Evolutionary conservation across 73 alveolate species (phyloP).

Genomic region (Uronychia binucleata): DNA sequence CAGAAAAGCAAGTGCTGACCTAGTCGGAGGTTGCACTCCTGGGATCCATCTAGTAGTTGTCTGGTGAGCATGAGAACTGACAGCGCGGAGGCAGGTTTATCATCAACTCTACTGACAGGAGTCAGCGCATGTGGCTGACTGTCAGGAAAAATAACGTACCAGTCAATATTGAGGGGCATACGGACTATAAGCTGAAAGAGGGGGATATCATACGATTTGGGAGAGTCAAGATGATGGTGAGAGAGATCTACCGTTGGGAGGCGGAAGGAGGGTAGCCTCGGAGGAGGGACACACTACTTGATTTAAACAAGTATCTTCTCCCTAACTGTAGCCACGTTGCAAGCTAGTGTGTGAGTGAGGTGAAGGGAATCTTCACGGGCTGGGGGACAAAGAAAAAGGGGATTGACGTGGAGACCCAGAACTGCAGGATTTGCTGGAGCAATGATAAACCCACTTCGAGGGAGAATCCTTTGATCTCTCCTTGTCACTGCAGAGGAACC

Average conservation of each 20-base stretch:
- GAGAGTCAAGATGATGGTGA: not conserved
- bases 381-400: not conserved
- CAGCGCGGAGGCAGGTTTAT: not conserved
- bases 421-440: conserved; percentile 50
- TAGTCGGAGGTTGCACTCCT: not conserved
- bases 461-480: conserved; percentile 46
- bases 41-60: not conserved
- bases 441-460: conserved; percentile 19
- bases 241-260: not conserved
- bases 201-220: not conserved
- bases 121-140: not conserved
- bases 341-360: not conserved
- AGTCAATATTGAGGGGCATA: not conserved
- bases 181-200: not conserved
- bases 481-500: conserved; percentile 57
- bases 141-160: not conserved
- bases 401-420: not conserved
- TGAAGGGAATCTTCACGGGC: not conserved
- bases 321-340: not conserved
- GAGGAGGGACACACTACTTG: not conserved
- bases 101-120: not conserved
- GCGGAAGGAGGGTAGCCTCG: not conserved
- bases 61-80: not conserved
- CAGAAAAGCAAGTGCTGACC: not conserved
- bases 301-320: not conserved